Evolutionary conservation across 495 filamentous ascomycete genomes (phyloP), one percentile per base, ranked within the genome.

Genomic region (Glonium stellatum): DNA sequence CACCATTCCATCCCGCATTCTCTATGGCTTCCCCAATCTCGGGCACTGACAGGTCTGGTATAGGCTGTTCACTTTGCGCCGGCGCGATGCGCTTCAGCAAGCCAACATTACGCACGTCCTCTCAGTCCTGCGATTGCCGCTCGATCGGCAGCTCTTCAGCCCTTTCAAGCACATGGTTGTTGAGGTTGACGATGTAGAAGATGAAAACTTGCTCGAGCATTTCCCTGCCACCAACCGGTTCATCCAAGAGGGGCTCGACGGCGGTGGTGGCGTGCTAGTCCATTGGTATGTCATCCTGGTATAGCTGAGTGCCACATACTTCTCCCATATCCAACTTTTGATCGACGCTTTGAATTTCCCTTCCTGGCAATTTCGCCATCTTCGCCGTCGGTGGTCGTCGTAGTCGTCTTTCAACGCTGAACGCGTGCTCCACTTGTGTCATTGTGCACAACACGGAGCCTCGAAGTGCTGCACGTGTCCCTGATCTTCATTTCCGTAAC

Each of bases 101-200:
- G 80, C 82, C 60, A 86, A 86, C 49, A 89, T 97, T 71, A 97
- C 90, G 1, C 92, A 97, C 74, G 78, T 97, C 37, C 75, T 98
- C n/a, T 96, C 92, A 1, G 90, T 89, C 59, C 69, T 93, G 56
- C 76, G 80, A 39, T 72, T 84, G 50, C 78, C 81, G 39, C 75
- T 83, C 54, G 79, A 84, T 54, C 70, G 80, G 52, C 66, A 77
- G 55, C 69, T 82, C 19, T 80, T 80, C 65, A 70, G 77, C 55
- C 67, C 75, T 6, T 90, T 84, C 69, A 73, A 84, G 59, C 91
- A 95, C 70, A 79, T 86, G 61, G 79, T 80, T 61, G 85, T 97
- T 67, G 85, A 90, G 60, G 84, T 96, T 36, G 88, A 96, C 74
- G 93, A 97, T 77, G 80, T 87, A 47, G 87, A 87, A 13, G 88